These are phyloP conservation scores for Tricholoma hemisulphureum DNA, from an alignment of 768 basidiomycete genomes.

Conservation along the genomic window DNA sequence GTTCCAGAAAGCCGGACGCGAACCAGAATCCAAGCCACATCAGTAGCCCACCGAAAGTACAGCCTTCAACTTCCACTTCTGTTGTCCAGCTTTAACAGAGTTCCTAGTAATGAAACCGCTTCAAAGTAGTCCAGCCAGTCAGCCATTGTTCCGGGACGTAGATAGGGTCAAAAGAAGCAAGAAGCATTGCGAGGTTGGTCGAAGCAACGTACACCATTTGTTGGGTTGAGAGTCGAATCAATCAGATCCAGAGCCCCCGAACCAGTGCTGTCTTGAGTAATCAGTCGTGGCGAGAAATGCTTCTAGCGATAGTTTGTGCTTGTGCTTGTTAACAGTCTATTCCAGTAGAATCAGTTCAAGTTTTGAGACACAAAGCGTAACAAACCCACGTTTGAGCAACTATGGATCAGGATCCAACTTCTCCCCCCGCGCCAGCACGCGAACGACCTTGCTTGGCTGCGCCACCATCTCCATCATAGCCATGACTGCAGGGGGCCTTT, in stretches of 20 bases:
- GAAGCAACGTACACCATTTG: not conserved
- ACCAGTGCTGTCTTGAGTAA: not conserved
- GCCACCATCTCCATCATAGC: conserved; percentile 80
- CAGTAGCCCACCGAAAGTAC: not conserved
- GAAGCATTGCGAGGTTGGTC: not conserved
- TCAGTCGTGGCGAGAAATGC: not conserved
- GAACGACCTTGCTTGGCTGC: conserved; percentile 71
- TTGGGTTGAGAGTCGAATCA: not conserved
- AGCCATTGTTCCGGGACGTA: not conserved
- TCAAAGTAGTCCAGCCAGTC: not conserved
- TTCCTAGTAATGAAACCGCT: not conserved
- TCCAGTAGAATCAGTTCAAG: not conserved
- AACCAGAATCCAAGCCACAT: not conserved
- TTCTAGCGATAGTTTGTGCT: not conserved
- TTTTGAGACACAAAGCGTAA: not conserved
- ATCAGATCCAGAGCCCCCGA: not conserved
- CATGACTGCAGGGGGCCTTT: conserved; percentile 74
- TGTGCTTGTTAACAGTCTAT: not conserved
- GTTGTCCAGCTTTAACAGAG: not conserved
- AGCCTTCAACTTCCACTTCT: not conserved
- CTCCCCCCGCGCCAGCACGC: conserved; percentile 82
- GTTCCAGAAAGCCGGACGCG: not conserved
- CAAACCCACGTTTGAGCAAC: not conserved
- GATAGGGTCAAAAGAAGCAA: not conserved
- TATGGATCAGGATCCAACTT: conserved; percentile 58